Evolutionary conservation across 345 rosid genomes (phyloP).

Genomic region (Fremontodendron californicum): DNA sequence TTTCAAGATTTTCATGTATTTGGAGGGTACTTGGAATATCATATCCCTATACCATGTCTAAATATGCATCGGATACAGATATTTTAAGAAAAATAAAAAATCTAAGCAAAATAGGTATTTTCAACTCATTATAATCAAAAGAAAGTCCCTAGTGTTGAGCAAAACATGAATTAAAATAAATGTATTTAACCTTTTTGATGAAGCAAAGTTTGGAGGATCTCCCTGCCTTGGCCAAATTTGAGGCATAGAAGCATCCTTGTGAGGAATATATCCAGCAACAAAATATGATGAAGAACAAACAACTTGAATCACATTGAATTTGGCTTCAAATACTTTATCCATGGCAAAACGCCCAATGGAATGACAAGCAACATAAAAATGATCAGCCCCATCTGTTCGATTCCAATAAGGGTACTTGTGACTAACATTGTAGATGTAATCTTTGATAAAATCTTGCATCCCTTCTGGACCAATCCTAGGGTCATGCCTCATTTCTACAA

Average conservation of each 20-base stretch:
- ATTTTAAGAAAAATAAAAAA: too few relatives aligned
- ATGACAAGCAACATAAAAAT: constrained; percentile 56
- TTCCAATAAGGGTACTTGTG: constrained; percentile 56
- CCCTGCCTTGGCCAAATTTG: constrained; percentile 57
- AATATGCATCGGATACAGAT: too few relatives aligned
- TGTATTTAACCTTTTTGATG: too few relatives aligned
- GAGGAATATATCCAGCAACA: constrained; percentile 46
- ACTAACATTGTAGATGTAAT: constrained; percentile 22
- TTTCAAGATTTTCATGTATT: too few relatives aligned
- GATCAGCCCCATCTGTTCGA: constrained; percentile 62
- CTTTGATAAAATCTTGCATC: constrained; percentile 32
- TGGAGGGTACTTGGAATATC: too few relatives aligned
- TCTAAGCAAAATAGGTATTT: too few relatives aligned
- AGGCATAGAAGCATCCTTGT: constrained; percentile 55
- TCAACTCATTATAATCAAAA: too few relatives aligned
- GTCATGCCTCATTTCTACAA: constrained; percentile 43
- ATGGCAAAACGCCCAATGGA: constrained; percentile 44
- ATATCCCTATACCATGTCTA: too few relatives aligned
- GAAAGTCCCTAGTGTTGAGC: too few relatives aligned
- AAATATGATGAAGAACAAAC: constrained; percentile 54
- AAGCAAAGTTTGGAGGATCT: constrained; percentile 43
- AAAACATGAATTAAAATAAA: too few relatives aligned
- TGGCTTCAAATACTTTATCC: constrained; percentile 35
- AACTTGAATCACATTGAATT: too few relatives aligned
- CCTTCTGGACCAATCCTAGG: constrained; percentile 35